Evolutionary conservation across 1,284 basidiomycete species (phyloP).

Genomic region (Sanghuangporus baumii): DNA sequence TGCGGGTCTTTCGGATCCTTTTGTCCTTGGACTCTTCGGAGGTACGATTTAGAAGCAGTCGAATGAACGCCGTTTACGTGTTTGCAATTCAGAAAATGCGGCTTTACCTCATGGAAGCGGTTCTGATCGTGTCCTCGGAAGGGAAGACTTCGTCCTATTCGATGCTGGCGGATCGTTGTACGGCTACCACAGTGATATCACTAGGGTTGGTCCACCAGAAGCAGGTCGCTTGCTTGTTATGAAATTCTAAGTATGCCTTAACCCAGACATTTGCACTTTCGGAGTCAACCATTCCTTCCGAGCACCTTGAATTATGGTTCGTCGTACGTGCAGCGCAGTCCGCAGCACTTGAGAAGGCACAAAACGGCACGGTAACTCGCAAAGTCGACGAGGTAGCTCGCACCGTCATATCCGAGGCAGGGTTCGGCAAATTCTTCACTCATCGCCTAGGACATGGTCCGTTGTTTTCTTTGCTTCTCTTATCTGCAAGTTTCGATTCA

Average conservation of each 20-base stretch:
- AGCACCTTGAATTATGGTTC: conserved; percentile 62
- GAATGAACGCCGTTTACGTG: neutral
- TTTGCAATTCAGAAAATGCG: conserved; percentile 58
- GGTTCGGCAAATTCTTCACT: conserved; percentile 64
- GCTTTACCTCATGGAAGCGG: conserved; percentile 81
- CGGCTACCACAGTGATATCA: conserved; percentile 75
- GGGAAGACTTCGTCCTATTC: conserved; percentile 69
- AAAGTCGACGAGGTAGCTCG: conserved; percentile 69
- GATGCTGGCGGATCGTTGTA: conserved; percentile 69
- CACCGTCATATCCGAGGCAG: conserved; percentile 37
- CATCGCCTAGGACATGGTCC: conserved; percentile 76
- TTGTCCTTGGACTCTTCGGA: conserved; percentile 71
- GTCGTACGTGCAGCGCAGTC: conserved; percentile 62
- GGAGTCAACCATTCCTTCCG: conserved; percentile 46
- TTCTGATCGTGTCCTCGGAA: conserved; percentile 53
- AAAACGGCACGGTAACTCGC: conserved; percentile 44
- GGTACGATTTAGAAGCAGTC: conserved; percentile 33
- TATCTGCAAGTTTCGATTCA: neutral
- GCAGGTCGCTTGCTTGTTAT: neutral
- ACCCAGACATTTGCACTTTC: conserved; percentile 65
- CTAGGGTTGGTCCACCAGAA: conserved; percentile 45
- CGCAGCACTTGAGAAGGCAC: conserved; percentile 45
- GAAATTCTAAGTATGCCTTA: neutral
- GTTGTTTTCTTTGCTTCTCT: conserved; percentile 19
- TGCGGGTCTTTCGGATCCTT: conserved; percentile 53